Evolutionary conservation across 2,329 filamentous ascomycete genomes (phyloP).

Genomic region (Periglandula ipomoeae): DNA sequence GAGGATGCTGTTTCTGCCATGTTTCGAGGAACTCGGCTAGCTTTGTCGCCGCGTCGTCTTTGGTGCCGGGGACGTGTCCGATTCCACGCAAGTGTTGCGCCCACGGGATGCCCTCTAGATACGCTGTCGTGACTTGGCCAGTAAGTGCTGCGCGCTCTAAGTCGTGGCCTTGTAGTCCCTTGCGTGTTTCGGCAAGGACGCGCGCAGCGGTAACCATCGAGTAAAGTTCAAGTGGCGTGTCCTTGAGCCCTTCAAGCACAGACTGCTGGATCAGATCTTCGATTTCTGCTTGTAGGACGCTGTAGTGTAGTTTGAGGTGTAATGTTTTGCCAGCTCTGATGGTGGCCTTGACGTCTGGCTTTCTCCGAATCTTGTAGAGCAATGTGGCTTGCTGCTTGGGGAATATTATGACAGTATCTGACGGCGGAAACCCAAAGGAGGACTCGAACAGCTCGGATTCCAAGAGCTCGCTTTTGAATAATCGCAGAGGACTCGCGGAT

Average conservation of each 20-base stretch:
- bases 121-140: slow-evolving; percentile 39
- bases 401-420: slow-evolving; percentile 56
- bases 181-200: slow-evolving; percentile 34
- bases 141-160: slow-evolving; percentile 49
- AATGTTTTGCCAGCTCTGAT: slow-evolving; percentile 34
- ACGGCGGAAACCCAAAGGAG: slow-evolving; percentile 45
- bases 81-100: slow-evolving; percentile 40
- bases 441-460: slow-evolving; percentile 62
- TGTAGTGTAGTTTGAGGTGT: slow-evolving; percentile 66
- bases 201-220: slow-evolving; percentile 35
- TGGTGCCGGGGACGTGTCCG: slow-evolving; percentile 28
- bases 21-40: slow-evolving; percentile 20
- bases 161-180: slow-evolving; percentile 36
- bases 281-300: slow-evolving; percentile 67
- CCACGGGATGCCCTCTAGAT: slow-evolving; percentile 39
- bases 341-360: slow-evolving; percentile 27
- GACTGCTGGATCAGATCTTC: slow-evolving; percentile 37
- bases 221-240: slow-evolving; percentile 35
- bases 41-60: slow-evolving; percentile 20
- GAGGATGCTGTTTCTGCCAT: slow-evolving; percentile 23
- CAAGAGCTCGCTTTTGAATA: slow-evolving; percentile 62
- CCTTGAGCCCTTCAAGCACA: slow-evolving; percentile 29
- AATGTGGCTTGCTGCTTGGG: slow-evolving; percentile 73
- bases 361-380: slow-evolving; percentile 67
- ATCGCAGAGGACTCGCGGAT: slow-evolving; percentile 61